These are phyloP conservation scores for Teunomyces funiuensis DNA, from an alignment of 805 yeast species.

Conservation along the genomic window DNA sequence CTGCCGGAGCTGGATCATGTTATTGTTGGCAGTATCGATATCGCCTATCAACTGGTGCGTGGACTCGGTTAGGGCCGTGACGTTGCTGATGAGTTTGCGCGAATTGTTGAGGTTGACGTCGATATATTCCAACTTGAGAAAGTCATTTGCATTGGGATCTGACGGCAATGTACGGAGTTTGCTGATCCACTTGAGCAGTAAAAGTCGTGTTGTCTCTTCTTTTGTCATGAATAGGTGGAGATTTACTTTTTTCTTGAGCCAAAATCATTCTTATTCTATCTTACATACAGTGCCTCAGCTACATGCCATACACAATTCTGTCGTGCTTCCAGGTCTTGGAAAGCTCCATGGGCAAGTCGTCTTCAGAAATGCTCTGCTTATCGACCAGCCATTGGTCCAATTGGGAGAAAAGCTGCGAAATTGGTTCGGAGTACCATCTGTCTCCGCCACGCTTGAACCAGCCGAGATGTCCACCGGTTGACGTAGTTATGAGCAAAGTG, in stretches of 20 bases:
- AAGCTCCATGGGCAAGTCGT: constrained; percentile 28
- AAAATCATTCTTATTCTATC: neutral
- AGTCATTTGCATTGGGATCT: constrained; percentile 30
- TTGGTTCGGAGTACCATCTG: constrained; percentile 42
- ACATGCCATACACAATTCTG: constrained; percentile 18
- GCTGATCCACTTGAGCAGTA: constrained; percentile 20
- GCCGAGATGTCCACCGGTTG: constrained; percentile 73
- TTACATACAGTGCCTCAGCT: neutral
- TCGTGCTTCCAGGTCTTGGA: constrained; percentile 36
- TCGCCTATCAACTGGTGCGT: constrained; percentile 8
- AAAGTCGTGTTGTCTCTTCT: neutral
- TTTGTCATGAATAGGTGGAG: neutral
- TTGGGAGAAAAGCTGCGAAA: constrained; percentile 33
- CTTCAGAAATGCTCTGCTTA: constrained; percentile 10
- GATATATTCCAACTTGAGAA: constrained; percentile 34
- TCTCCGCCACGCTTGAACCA: constrained; percentile 36
- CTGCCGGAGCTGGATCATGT: constrained; percentile 17
- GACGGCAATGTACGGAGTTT: constrained; percentile 35
- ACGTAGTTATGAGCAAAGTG: constrained; percentile 54
- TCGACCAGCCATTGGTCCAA: constrained; percentile 28
- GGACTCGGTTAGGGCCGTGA: constrained; percentile 13
- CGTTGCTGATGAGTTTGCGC: constrained; percentile 28
- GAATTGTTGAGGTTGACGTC: constrained; percentile 40
- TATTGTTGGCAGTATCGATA: constrained; percentile 16
- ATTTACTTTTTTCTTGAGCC: neutral